These are phyloP conservation scores for Nasturtium officinale DNA, from an alignment of 345 rosid genomes.

Conservation along the genomic window DNA sequence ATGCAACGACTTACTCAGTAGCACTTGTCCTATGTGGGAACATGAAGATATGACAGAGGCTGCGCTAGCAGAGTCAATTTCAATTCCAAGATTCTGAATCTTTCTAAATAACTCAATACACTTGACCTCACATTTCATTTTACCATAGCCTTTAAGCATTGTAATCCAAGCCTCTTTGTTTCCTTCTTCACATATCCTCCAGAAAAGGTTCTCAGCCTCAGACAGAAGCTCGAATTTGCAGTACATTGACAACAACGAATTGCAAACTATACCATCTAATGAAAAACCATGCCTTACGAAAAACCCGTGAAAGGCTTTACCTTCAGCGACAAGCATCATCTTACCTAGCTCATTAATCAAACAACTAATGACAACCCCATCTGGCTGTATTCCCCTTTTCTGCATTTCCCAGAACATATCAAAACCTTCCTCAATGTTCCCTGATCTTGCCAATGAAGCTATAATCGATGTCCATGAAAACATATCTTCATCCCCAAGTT, in stretches of 20 bases:
- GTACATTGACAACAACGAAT: slow-evolving; percentile 63
- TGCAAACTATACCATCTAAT: slow-evolving; percentile 47
- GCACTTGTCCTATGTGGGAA: slow-evolving; percentile 50
- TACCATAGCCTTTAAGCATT: slow-evolving; percentile 58
- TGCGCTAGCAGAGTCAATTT: slow-evolving; percentile 48
- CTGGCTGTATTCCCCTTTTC: slow-evolving; percentile 46
- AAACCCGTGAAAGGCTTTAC: slow-evolving; percentile 66
- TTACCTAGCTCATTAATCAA: slow-evolving; percentile 58
- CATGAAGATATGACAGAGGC: slow-evolving; percentile 61
- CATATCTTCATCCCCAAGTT: slow-evolving; percentile 56
- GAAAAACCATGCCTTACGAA: slow-evolving; percentile 49
- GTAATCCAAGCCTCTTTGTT: slow-evolving; percentile 54
- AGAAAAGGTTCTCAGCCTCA: slow-evolving; percentile 54
- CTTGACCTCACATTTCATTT: slow-evolving; percentile 48
- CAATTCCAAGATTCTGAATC: slow-evolving; percentile 49
- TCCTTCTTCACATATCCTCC: slow-evolving; percentile 28
- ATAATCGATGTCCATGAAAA: slow-evolving; percentile 74
- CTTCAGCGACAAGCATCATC: slow-evolving; percentile 43
- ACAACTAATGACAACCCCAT: slow-evolving; percentile 64
- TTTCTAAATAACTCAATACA: slow-evolving; percentile 54
- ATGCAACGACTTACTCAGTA: slow-evolving; percentile 58
- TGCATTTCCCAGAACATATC: slow-evolving; percentile 64
- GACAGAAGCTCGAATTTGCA: slow-evolving; percentile 56
- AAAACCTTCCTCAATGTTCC: slow-evolving; percentile 50
- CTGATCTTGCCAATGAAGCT: slow-evolving; percentile 53